Conservation (phyloP, 768 basidiomycete genomes). For the Saitozyma podzolica region DNA sequence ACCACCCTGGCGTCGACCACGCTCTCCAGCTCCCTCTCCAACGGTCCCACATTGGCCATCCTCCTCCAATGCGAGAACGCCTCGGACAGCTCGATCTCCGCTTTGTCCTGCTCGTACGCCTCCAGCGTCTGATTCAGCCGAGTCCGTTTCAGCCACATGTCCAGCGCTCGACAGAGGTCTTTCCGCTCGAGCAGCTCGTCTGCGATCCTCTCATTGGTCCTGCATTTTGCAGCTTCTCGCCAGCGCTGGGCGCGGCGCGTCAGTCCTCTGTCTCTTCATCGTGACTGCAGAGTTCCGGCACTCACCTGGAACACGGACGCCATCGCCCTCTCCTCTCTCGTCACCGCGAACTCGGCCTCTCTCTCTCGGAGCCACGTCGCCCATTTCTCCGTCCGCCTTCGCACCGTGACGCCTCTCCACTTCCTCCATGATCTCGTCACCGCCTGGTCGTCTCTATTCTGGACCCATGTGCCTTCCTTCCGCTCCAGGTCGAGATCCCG, state of each 20-base stretch:
- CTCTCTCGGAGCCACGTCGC: constrained; percentile 26
- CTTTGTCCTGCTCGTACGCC: too few relatives aligned
- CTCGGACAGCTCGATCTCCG: too few relatives aligned
- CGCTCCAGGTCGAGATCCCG: constrained; percentile 11
- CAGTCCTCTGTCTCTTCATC: background rate
- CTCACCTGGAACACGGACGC: constrained; percentile 20
- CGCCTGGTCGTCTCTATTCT: background rate
- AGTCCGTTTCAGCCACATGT: too few relatives aligned
- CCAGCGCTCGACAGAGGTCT: too few relatives aligned
- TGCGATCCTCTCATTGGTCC: too few relatives aligned
- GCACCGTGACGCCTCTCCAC: constrained; percentile 21
- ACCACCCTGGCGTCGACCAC: background rate
- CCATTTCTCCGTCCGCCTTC: constrained; percentile 25
- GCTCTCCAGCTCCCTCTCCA: constrained; percentile 2
- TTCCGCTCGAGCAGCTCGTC: too few relatives aligned
- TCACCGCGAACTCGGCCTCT: constrained; percentile 18
- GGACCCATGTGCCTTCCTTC: constrained; percentile 6
- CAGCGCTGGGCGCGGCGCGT: constrained; percentile 5
- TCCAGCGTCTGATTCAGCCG: too few relatives aligned
- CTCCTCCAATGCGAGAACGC: background rate
- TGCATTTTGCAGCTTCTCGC: constrained; percentile 2
- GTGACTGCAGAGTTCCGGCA: too few relatives aligned
- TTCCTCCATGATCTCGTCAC: constrained; percentile 8
- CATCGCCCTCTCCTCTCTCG: constrained; percentile 4
- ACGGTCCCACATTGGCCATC: constrained; percentile 7